Conservation (phyloP, 768 basidiomycete species). For the Hydnomerulius pinastri region DNA sequence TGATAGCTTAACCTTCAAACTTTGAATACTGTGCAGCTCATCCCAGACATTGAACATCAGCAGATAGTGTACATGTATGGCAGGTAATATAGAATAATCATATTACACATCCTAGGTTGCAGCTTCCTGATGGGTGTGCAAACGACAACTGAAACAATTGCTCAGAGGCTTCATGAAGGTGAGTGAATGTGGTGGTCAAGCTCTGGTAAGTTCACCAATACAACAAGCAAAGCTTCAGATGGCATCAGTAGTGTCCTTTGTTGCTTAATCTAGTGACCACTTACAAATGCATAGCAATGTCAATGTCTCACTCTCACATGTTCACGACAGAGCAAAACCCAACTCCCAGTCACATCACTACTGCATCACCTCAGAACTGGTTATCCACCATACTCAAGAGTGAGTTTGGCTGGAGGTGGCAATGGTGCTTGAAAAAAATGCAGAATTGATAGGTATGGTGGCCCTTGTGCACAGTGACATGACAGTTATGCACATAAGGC, state of each 20-base stretch:
- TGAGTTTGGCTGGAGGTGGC: background rate
- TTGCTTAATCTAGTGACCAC: background rate
- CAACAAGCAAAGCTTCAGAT: background rate
- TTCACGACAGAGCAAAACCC: constrained; percentile 1
- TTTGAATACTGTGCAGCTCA: no score
- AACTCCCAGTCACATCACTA: constrained; percentile 2
- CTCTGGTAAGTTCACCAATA: background rate
- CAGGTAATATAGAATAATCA: no score
- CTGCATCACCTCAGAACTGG: background rate
- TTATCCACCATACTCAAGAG: background rate
- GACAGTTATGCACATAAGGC: constrained; percentile 13
- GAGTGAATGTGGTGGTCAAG: background rate
- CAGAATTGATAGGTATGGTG: background rate
- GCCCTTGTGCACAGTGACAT: background rate
- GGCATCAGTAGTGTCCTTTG: background rate
- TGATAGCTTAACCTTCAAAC: no score
- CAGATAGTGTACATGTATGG: no score
- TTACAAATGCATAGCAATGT: constrained; percentile 6
- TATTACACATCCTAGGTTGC: no score
- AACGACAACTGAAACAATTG: background rate
- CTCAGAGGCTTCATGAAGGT: background rate
- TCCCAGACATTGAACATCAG: no score
- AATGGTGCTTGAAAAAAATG: constrained; percentile 12
- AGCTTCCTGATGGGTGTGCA: background rate
- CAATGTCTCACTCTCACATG: constrained; percentile 4